Evolutionary conservation across 805 yeast species (phyloP).

Genomic region (Pichia ethanolica): DNA sequence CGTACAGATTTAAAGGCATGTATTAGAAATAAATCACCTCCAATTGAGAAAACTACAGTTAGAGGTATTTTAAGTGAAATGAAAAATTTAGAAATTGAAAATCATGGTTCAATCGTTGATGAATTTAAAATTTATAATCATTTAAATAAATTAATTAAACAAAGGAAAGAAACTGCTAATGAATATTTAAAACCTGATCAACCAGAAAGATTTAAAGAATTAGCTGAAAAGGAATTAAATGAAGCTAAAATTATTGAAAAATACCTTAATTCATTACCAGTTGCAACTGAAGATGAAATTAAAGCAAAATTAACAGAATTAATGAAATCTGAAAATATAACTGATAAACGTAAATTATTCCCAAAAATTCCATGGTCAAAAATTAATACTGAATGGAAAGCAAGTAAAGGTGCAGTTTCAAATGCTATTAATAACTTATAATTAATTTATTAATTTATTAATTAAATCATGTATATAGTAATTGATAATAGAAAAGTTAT

Average conservation of each 20-base stretch:
- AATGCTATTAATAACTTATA: conserved; percentile 24
- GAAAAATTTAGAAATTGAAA: conserved; percentile 32
- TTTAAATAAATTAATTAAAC: conserved; percentile 32
- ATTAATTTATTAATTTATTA: not conserved
- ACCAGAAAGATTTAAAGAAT: conserved; percentile 34
- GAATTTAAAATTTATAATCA: conserved; percentile 29
- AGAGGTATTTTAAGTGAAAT: conserved; percentile 33
- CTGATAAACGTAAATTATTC: conserved; percentile 22
- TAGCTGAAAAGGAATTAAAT: conserved; percentile 31
- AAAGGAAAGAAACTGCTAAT: conserved; percentile 32
- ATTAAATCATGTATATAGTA: not conserved
- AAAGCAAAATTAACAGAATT: conserved; percentile 24
- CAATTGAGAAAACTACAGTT: conserved; percentile 33
- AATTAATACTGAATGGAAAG: conserved; percentile 30
- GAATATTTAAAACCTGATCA: conserved; percentile 32
- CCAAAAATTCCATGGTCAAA: conserved; percentile 30
- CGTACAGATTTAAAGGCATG: conserved; percentile 29
- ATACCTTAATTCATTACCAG: conserved; percentile 30
- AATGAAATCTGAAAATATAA: conserved; percentile 19
- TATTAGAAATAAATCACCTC: conserved; percentile 29
- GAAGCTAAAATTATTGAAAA: conserved; percentile 31
- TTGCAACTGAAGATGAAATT: conserved; percentile 30
- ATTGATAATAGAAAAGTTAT: not conserved
- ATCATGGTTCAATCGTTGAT: conserved; percentile 22
- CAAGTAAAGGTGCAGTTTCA: conserved; percentile 26